Conservation (phyloP, 352 stramenopile species). For the Globisporangium radiosum region DNA sequence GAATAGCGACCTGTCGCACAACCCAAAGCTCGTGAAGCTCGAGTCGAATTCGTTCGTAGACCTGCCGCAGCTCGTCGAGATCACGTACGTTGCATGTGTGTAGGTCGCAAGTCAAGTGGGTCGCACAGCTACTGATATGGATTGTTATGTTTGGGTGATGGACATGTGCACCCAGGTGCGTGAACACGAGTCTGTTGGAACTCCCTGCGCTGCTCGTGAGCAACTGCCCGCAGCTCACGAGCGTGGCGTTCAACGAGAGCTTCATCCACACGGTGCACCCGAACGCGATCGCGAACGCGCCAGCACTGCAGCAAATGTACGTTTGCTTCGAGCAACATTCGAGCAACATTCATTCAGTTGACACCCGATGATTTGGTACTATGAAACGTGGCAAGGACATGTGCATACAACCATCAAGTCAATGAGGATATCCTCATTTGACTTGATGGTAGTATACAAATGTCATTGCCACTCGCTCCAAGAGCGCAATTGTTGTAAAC, state of each 20-base stretch:
- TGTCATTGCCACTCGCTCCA: neutral
- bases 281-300: slow-evolving; percentile 26
- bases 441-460: neutral
- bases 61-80: slow-evolving; percentile 30
- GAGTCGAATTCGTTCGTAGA: slow-evolving; percentile 37
- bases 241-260: slow-evolving; percentile 32
- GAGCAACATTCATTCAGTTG: too few species aligned
- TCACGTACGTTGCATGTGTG: slow-evolving; percentile 23
- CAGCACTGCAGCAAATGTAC: slow-evolving; percentile 34
- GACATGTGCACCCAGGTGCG: slow-evolving; percentile 16
- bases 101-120: neutral
- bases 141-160: too few species aligned
- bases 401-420: neutral
- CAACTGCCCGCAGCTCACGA: slow-evolving; percentile 33
- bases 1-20: slow-evolving; percentile 45
- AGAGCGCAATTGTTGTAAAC: too few species aligned
- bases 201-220: slow-evolving; percentile 26
- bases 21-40: slow-evolving; percentile 41
- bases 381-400: too few species aligned
- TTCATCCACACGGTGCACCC: slow-evolving; percentile 23
- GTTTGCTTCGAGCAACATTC: slow-evolving; percentile 1
- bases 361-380: too few species aligned
- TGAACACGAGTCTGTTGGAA: slow-evolving; percentile 31
- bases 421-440: neutral
- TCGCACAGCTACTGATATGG: slow-evolving; percentile 2